Conservation (phyloP, 78 protist genomes). For the Cyanophora paradoxa region DNA sequence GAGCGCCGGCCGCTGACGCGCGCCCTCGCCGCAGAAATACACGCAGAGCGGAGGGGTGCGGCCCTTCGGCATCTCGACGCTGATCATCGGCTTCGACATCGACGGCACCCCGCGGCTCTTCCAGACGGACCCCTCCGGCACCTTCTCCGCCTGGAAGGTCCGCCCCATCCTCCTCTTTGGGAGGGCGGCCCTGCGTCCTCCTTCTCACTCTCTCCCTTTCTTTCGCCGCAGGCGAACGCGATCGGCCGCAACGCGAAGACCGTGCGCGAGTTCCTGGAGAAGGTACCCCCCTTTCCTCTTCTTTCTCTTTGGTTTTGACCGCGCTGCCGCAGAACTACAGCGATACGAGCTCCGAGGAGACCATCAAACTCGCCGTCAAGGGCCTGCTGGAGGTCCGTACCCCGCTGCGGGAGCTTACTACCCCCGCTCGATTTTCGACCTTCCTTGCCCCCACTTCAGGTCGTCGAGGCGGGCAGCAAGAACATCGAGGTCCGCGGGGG, state of each 20-base stretch:
- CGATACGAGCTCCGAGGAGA: slow-evolving; percentile 58
- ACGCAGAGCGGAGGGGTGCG: slow-evolving; percentile 98
- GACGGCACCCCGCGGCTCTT: slow-evolving; percentile 85
- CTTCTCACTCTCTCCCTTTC: not conserved
- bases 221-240: slow-evolving; percentile 56
- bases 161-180: not conserved
- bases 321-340: slow-evolving; percentile 65
- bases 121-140: slow-evolving; percentile 97
- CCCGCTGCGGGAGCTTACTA: not conserved
- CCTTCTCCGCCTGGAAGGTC: slow-evolving; percentile 85
- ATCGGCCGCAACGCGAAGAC: slow-evolving; percentile 76
- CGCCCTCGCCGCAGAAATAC: slow-evolving; percentile 84
- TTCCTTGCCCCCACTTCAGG: slow-evolving; percentile 27
- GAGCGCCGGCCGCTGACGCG: no score
- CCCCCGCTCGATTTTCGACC: not conserved
- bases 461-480: slow-evolving; percentile 90
- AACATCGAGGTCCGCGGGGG: slow-evolving; percentile 88
- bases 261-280: slow-evolving; percentile 89
- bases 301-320: not conserved
- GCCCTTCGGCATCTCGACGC: slow-evolving; percentile 96
- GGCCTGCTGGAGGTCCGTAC: slow-evolving; percentile 86
- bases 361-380: slow-evolving; percentile 82
- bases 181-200: not conserved
- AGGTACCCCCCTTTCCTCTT: not conserved
- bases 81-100: slow-evolving; percentile 41